phyloP scores from a whole-genome alignment of 2,329 filamentous ascomycete genomes.

The Fusarium chuoi region DNA sequence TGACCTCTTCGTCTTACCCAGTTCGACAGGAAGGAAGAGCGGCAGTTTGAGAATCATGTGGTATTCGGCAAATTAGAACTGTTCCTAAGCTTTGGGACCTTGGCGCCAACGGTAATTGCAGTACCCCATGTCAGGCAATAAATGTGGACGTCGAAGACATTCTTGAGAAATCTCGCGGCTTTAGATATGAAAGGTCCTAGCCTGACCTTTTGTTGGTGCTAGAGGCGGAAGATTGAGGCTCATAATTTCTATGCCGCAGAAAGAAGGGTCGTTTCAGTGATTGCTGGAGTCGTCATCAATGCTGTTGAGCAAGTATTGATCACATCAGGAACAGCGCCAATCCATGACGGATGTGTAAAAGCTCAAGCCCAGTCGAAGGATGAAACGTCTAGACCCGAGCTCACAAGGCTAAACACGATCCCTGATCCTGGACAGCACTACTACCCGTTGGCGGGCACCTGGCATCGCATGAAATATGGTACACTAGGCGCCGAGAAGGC shows the following conservation, averaged over 20 bases:
- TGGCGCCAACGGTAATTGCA: conserved; percentile 31
- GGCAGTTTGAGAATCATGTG: not conserved
- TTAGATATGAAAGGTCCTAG: not conserved
- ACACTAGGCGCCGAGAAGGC: conserved; percentile 10
- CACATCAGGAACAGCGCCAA: conserved; percentile 26
- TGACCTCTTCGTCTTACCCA: not conserved
- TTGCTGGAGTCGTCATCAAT: conserved; percentile 15
- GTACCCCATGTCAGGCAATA: conserved; percentile 23
- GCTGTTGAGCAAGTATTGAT: not conserved
- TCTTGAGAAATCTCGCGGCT: not conserved
- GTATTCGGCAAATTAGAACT: not conserved
- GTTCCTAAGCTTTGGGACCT: not conserved
- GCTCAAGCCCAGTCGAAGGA: conserved; percentile 32
- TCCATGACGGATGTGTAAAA: conserved; percentile 6
- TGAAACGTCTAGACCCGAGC: conserved; percentile 41
- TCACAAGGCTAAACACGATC: conserved; percentile 18
- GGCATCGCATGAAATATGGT: conserved; percentile 22
- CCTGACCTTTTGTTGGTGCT: conserved; percentile 1
- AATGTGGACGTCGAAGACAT: conserved; percentile 11
- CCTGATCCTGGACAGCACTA: conserved; percentile 34
- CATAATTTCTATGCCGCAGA: conserved; percentile 1
- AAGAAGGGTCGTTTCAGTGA: conserved; percentile 14
- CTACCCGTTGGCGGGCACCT: not conserved
- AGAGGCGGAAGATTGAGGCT: conserved; percentile 7
- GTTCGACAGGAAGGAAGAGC: not conserved